phyloP scores from a whole-genome alignment of 495 filamentous ascomycete species.

The Aspergillus sclerotiicarbonarius region DNA sequence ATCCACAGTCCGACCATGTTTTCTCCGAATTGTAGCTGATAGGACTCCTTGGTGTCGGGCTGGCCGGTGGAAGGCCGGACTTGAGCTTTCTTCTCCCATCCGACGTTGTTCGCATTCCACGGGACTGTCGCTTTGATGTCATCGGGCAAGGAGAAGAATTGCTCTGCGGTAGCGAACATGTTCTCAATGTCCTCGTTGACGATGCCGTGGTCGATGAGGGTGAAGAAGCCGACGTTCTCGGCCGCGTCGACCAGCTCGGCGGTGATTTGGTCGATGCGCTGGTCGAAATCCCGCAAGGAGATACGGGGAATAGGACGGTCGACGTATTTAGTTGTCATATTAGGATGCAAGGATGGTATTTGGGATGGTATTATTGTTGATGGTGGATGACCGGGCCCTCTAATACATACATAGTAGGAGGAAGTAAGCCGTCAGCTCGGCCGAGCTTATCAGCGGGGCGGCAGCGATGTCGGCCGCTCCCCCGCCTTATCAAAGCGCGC shows the following conservation, averaged over 20 bases:
- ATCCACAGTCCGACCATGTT: constrained; percentile 54
- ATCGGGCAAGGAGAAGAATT: constrained; percentile 58
- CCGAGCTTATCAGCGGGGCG: constrained; percentile 5
- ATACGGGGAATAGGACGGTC: constrained; percentile 55
- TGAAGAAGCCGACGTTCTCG: constrained; percentile 64
- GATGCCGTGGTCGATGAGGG: constrained; percentile 56
- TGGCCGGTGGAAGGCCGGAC: constrained; percentile 59
- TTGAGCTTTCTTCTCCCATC: constrained; percentile 65
- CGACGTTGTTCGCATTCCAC: constrained; percentile 54
- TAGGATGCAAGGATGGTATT: neutral
- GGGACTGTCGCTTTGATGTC: constrained; percentile 51
- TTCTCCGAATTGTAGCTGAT: constrained; percentile 60
- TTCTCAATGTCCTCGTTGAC: constrained; percentile 45
- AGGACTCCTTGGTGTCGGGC: constrained; percentile 61
- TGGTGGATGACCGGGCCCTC: neutral
- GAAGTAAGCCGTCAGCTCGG: neutral
- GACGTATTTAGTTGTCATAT: constrained; percentile 38
- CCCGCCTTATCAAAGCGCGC: neutral
- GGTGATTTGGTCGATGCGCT: constrained; percentile 54
- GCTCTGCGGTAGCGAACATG: constrained; percentile 50
- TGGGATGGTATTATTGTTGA: too few species aligned
- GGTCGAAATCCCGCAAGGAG: constrained; percentile 54
- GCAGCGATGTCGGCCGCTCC: neutral
- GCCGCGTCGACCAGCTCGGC: constrained; percentile 53
- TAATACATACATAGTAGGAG: too few species aligned